Evolutionary conservation across 192 early-diverging fungal genomes (phyloP).

Genomic region (Borealophlyctis nickersoniae): DNA sequence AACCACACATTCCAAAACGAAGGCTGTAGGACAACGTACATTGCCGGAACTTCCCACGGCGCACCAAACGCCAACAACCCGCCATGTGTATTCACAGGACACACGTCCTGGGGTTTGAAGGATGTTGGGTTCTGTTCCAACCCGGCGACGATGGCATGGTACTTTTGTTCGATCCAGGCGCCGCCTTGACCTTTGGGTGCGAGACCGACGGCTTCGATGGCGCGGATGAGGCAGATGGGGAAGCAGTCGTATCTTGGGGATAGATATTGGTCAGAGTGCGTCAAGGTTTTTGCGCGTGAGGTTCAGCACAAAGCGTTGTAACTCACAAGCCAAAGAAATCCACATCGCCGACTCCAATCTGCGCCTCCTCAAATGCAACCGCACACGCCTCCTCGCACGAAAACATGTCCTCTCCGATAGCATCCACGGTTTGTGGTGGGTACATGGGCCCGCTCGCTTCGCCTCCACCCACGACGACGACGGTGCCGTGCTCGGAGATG

Average conservation of each 20-base stretch:
- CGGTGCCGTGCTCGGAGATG: slow-evolving; percentile 22
- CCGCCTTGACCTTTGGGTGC: slow-evolving; percentile 42
- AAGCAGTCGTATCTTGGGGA: slow-evolving; percentile 39
- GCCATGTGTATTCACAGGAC: slow-evolving; percentile 48
- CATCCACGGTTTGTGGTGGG: slow-evolving; percentile 28
- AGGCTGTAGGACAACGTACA: slow-evolving; percentile 19
- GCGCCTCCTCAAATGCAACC: slow-evolving; percentile 45
- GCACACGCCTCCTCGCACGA: slow-evolving; percentile 42
- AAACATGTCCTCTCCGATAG: slow-evolving; percentile 38
- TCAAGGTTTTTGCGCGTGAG: background rate
- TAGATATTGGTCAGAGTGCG: background rate
- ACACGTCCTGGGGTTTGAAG: slow-evolving; percentile 42
- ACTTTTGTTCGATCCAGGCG: slow-evolving; percentile 34
- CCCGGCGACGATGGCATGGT: slow-evolving; percentile 33
- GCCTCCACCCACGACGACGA: slow-evolving; percentile 39
- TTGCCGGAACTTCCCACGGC: slow-evolving; percentile 49
- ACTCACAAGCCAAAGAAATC: slow-evolving; percentile 46
- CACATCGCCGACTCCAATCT: slow-evolving; percentile 40
- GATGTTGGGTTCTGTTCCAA: slow-evolving; percentile 12
- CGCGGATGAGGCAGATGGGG: slow-evolving; percentile 46
- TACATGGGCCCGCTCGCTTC: slow-evolving; percentile 44
- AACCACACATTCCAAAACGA: no score
- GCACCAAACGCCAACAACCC: slow-evolving; percentile 48
- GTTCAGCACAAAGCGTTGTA: background rate
- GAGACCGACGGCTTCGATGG: slow-evolving; percentile 46